phyloP scores from a whole-genome alignment of 148 eudicot species.

The Rhododendron williamsianum region DNA sequence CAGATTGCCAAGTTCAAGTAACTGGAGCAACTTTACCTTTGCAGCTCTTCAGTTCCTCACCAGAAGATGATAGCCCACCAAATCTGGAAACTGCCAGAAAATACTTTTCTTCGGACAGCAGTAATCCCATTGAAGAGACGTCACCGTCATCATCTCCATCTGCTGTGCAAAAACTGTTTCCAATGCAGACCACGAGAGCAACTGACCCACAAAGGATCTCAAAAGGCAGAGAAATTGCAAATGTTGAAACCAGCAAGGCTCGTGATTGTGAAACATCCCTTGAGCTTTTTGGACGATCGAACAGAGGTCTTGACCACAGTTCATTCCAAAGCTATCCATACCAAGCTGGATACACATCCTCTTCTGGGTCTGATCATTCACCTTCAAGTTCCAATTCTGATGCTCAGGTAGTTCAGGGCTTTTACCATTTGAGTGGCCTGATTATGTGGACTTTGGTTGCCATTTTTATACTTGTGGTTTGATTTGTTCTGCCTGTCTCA shows the following conservation, averaged over 20 bases:
- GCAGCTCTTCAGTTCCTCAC: conserved; percentile 67
- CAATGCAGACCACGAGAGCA: conserved; percentile 30
- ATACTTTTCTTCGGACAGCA: conserved; percentile 70
- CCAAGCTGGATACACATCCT: conserved; percentile 43
- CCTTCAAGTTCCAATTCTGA: conserved; percentile 45
- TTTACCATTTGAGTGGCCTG: background rate
- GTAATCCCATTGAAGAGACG: conserved; percentile 58
- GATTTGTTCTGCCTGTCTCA: background rate
- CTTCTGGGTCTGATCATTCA: conserved; percentile 52
- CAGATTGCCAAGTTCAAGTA: conserved; percentile 53
- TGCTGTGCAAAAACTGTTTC: conserved; percentile 41
- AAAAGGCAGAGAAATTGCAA: conserved; percentile 13
- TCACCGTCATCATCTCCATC: conserved; percentile 51
- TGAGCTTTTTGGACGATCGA: conserved; percentile 36
- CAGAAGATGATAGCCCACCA: conserved; percentile 47
- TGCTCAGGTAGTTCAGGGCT: conserved; percentile 31
- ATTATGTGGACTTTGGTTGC: background rate
- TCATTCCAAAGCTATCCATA: conserved; percentile 33
- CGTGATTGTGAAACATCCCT: conserved; percentile 25
- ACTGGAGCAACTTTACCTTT: conserved; percentile 38
- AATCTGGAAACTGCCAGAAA: conserved; percentile 40
- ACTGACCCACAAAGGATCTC: conserved; percentile 21
- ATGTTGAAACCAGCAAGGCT: conserved; percentile 16
- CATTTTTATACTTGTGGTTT: background rate
- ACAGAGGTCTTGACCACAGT: conserved; percentile 14